Evolutionary conservation across 2,329 filamentous ascomycete genomes (phyloP).

Genomic region (Rhynchosporium graminicola): DNA sequence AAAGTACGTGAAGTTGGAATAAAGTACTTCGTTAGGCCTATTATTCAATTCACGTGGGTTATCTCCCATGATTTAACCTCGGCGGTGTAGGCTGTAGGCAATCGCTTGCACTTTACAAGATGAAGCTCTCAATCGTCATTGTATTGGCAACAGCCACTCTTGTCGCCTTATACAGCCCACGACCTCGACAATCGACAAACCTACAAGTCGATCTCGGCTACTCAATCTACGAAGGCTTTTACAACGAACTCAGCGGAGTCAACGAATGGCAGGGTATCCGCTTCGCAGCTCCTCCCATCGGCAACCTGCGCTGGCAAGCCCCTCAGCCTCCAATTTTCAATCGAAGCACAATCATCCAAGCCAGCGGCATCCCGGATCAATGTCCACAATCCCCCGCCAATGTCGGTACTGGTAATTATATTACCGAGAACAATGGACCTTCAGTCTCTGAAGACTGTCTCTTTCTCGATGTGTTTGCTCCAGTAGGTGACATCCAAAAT

Average conservation of each 20-base stretch:
- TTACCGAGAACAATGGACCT: conserved; percentile 3
- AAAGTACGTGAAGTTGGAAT: background rate
- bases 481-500: conserved; percentile 42
- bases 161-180: too few relatives aligned
- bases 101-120: background rate
- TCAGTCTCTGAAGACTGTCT: conserved; percentile 41
- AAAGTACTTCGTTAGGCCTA: background rate
- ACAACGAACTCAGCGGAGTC: conserved; percentile 2
- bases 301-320: conserved; percentile 19
- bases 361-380: conserved; percentile 1
- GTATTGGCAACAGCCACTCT: background rate
- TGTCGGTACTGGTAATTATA: background rate
- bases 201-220: conserved; percentile 22
- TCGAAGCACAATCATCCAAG: conserved; percentile 10
- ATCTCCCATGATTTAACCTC: background rate
- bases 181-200: background rate
- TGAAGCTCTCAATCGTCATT: background rate
- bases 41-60: background rate
- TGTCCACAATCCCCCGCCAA: conserved; percentile 15
- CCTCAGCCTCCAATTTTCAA: conserved; percentile 18
- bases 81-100: too few relatives aligned
- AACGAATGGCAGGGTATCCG: conserved; percentile 22
- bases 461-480: conserved; percentile 49
- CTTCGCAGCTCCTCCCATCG: conserved; percentile 19
- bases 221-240: conserved; percentile 19